phyloP scores from a whole-genome alignment of 1,284 basidiomycete genomes.

The Rhodotorula sp. region DNA sequence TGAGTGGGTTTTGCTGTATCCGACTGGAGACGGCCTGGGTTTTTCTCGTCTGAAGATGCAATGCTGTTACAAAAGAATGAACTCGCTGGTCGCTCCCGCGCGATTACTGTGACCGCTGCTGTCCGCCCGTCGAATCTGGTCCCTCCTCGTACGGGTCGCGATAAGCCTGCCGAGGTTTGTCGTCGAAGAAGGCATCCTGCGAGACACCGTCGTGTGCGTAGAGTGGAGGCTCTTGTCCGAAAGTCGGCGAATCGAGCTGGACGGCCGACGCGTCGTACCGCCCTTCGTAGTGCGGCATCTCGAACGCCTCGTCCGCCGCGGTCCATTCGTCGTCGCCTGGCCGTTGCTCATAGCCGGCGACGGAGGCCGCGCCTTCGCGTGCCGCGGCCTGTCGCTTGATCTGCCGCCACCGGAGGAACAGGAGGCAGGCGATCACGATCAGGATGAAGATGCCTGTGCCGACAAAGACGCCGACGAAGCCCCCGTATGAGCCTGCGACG shows the following conservation, averaged over 20 bases:
- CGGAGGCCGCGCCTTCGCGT: not conserved
- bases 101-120: not conserved
- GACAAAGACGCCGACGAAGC: slow-evolving; percentile 39
- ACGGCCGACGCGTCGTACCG: slow-evolving; percentile 4
- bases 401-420: slow-evolving; percentile 16
- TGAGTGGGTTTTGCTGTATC: not conserved
- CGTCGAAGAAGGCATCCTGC: slow-evolving; percentile 1
- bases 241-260: not conserved
- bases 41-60: not conserved
- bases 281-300: slow-evolving; percentile 31
- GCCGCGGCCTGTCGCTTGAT: slow-evolving; percentile 3
- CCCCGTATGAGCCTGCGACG: slow-evolving; percentile 33
- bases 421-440: slow-evolving; percentile 15
- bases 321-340: slow-evolving; percentile 9
- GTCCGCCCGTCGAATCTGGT: not conserved
- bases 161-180: not conserved
- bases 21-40: not conserved
- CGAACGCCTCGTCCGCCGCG: slow-evolving; percentile 35
- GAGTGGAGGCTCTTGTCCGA: not conserved
- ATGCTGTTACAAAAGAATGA: not conserved
- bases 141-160: slow-evolving; percentile 6
- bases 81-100: not conserved
- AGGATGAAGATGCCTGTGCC: slow-evolving; percentile 26
- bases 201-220: slow-evolving; percentile 2
- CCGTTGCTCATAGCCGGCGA: not conserved